Evolutionary conservation across 805 yeast species (phyloP), one percentile per base, ranked within the genome.

Genomic region (Kregervanrija pseudodelftensis): DNA sequence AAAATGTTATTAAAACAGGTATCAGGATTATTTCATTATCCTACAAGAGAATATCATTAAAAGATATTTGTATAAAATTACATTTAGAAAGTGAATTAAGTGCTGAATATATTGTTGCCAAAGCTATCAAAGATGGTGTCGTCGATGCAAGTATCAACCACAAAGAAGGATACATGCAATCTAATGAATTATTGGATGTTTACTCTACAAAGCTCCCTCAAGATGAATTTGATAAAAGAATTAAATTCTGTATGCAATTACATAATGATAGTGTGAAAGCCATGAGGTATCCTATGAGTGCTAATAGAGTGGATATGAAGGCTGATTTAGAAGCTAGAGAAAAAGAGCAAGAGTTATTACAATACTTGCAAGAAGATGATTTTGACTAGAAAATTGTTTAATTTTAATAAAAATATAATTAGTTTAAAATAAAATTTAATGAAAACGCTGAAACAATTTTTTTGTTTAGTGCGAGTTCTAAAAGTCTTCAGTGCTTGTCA

Each of bases 1-100:
- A 95, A 61, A 93, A 91, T 63, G 99, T 93, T 49, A 93, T 93
- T 67, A 93, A 91, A 68, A 90, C 99, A 1, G 99, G 99, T 59
- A 88, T 93, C 49, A 79, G 98, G 64, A 85, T 87, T 58, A 87
- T 93, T 59, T 86, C 96, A 11, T 70, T 93, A 57, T 82, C 96
- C 7, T 93, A 93, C 69, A 85, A 93, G 48, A 82, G 79, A 61
- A 93, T 93, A 49, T 86, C 97, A 3, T 74, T 93, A 57, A 85
- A 84, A 64, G 99, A 93, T 60, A 89, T 93, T 46, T 93, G 99
- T 65, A 76, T 93, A 57, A 87, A 91, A 61, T 76, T 93, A 60
- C 89, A 85, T 55, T 75, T 93, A 50, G 99, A 91, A 58, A 82
- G 90, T 40, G 99, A 93, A 69, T 90, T 93, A 59, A 82, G 91